Evolutionary conservation across 305 asterid species (phyloP).

Genomic region (Fraxinus dipetala): DNA sequence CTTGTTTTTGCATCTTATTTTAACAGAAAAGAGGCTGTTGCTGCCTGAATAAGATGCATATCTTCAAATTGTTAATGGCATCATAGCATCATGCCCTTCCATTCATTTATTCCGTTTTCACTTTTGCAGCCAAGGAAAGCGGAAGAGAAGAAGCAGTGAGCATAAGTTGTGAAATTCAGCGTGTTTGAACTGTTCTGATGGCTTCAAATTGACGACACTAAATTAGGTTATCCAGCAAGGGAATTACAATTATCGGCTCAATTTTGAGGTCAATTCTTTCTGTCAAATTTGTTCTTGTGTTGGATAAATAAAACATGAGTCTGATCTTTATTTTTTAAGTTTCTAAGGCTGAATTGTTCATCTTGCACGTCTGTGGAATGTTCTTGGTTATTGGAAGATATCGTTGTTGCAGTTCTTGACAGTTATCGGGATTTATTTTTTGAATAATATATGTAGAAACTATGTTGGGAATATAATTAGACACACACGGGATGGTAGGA

Average conservation of each 20-base stretch:
- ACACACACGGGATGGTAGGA: background rate
- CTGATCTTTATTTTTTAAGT: background rate
- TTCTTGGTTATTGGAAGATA: background rate
- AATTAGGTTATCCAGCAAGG: background rate
- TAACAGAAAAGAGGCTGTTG: background rate
- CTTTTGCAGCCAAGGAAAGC: slow-evolving; percentile 71
- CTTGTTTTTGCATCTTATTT: background rate
- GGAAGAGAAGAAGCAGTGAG: slow-evolving; percentile 61
- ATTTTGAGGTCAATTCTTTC: background rate
- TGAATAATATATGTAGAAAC: background rate
- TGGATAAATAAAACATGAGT: background rate
- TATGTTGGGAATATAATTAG: background rate
- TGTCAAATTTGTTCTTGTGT: background rate
- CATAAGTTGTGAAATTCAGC: background rate
- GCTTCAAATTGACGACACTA: background rate
- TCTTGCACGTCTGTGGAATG: background rate
- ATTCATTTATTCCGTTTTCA: background rate
- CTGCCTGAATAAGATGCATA: background rate
- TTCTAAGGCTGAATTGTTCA: background rate
- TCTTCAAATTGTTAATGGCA: background rate
- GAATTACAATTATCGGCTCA: slow-evolving; percentile 11
- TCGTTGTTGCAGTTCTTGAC: background rate
- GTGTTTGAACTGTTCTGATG: background rate
- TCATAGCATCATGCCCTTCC: background rate
- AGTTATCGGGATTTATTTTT: background rate